These are phyloP conservation scores for Ogataea pignaliae DNA, from an alignment of 805 yeast species.

Conservation along the genomic window DNA sequence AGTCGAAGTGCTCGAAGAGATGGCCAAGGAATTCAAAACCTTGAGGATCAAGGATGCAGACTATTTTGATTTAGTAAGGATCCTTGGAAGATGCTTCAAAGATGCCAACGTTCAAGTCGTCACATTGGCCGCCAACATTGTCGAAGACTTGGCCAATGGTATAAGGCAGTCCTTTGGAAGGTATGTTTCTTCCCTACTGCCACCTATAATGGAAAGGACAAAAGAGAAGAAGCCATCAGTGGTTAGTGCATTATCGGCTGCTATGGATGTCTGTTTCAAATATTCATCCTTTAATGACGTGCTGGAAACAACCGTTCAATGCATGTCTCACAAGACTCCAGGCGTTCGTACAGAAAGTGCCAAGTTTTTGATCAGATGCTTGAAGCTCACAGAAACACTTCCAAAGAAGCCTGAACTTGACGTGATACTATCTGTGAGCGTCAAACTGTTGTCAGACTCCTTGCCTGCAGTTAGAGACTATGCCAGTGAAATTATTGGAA, in stretches of 20 bases:
- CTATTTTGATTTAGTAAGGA: conserved; percentile 56
- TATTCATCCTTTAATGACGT: conserved; percentile 49
- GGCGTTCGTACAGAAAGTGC: conserved; percentile 72
- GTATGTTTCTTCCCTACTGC: conserved; percentile 49
- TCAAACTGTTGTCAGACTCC: conserved; percentile 72
- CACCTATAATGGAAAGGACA: conserved; percentile 70
- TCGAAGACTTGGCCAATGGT: conserved; percentile 61
- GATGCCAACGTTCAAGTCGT: conserved; percentile 91
- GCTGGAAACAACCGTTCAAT: conserved; percentile 53
- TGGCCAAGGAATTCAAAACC: conserved; percentile 45
- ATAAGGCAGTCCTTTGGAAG: conserved; percentile 51
- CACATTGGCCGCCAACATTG: conserved; percentile 66
- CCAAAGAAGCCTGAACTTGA: conserved; percentile 57
- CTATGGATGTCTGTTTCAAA: conserved; percentile 60
- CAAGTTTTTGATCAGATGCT: conserved; percentile 57
- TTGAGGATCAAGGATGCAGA: conserved; percentile 55
- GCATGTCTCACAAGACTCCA: conserved; percentile 76
- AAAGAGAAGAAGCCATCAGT: conserved; percentile 85
- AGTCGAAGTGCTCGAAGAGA: conserved; percentile 75
- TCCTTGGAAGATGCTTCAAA: conserved; percentile 66
- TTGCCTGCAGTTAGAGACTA: conserved; percentile 79
- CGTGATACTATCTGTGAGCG: conserved; percentile 47
- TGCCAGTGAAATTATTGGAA: conserved; percentile 75
- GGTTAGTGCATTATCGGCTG: conserved; percentile 60
- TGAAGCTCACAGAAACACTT: conserved; percentile 41